These are phyloP conservation scores for Ogataea thermomethanolica DNA, from an alignment of 805 yeast genomes.

Conservation along the genomic window DNA sequence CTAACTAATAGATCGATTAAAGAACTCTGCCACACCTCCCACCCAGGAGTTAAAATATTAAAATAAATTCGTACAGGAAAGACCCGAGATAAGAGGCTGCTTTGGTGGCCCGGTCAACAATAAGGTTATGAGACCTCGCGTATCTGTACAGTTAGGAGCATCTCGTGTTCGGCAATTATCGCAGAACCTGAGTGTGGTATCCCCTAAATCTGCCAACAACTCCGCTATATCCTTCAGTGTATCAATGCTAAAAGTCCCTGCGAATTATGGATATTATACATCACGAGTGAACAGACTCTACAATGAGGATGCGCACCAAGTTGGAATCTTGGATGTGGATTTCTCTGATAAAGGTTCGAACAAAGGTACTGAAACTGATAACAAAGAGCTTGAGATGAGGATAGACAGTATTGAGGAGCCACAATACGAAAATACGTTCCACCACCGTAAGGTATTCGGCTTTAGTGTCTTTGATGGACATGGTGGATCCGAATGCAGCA, in stretches of 20 bases:
- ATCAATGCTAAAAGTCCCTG: slow-evolving; percentile 60
- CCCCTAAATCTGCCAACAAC: slow-evolving; percentile 18
- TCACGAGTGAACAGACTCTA: slow-evolving; percentile 70
- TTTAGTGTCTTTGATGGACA: slow-evolving; percentile 91
- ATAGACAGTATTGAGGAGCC: slow-evolving; percentile 18
- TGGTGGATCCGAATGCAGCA: slow-evolving; percentile 79
- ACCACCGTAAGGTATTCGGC: slow-evolving; percentile 47
- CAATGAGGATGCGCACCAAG: slow-evolving; percentile 80
- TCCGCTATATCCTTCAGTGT: slow-evolving; percentile 41
- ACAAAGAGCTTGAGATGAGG: slow-evolving; percentile 15
- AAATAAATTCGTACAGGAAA: neutral
- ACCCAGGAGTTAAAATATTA: slow-evolving; percentile 2
- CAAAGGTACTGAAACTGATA: neutral
- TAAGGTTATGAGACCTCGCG: neutral
- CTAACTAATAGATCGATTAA: neutral
- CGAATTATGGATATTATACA: slow-evolving; percentile 73
- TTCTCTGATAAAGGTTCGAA: slow-evolving; percentile 11
- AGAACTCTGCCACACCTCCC: slow-evolving; percentile 3
- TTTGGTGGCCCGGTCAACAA: neutral
- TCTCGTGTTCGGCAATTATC: slow-evolving; percentile 11
- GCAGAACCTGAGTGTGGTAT: slow-evolving; percentile 28
- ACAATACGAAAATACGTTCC: slow-evolving; percentile 10
- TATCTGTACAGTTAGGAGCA: too few species aligned
- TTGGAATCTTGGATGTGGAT: slow-evolving; percentile 39
- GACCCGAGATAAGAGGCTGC: slow-evolving; percentile 1